Base-by-base conservation (phyloP, 345 rosid genomes). In the Limnanthes douglasii region DNA sequence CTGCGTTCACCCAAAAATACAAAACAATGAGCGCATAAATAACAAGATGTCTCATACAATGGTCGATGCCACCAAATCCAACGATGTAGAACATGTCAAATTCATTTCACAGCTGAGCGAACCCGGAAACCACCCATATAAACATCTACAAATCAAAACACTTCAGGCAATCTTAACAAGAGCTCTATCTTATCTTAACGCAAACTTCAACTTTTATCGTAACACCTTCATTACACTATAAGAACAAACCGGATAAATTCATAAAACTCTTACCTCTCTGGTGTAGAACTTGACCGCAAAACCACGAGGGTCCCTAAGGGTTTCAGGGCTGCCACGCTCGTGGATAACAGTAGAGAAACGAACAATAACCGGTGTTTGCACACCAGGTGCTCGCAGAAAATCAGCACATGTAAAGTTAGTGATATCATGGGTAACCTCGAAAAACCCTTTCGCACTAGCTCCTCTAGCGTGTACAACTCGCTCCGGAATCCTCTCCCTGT, bases 391-490 rank as follows among this genome's bases (percentile, higher is more conserved):
- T 11, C 96, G 77, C 11, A 90, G 98, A 55, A 90, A 90, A 65
- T 90, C 98, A 40, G 98, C 98, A 50, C 80, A 80, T 10, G 88
- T 52, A 37, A 80, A 74, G 28, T 61, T 25, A 21, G 96, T 66
- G 48, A 90, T 55, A 46, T 80, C 92, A 58, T 84, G 98, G 21
- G 96, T 84, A 53, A 80, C 92, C 73, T 90, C 94, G 54, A 90
- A 90, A 77, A 90, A 90, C 43, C 96, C 98, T 63, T 90, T 90
- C 7, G 96, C 95, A 58, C 98, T 90, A 24, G 85, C 98, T 43
- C 98, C 94, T 62, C 98, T 70, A 21, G 96, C 96, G 48, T 90
- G 96, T 61, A 90, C 98, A 14, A 90, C 94, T 45, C 98, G 86
- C 65, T 90, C 96, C 18, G 96, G 98, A 50, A 90, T 80, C 37